phyloP scores from a whole-genome alignment of 352 stramenopile genomes.

The Phytopythium ostracodes region DNA sequence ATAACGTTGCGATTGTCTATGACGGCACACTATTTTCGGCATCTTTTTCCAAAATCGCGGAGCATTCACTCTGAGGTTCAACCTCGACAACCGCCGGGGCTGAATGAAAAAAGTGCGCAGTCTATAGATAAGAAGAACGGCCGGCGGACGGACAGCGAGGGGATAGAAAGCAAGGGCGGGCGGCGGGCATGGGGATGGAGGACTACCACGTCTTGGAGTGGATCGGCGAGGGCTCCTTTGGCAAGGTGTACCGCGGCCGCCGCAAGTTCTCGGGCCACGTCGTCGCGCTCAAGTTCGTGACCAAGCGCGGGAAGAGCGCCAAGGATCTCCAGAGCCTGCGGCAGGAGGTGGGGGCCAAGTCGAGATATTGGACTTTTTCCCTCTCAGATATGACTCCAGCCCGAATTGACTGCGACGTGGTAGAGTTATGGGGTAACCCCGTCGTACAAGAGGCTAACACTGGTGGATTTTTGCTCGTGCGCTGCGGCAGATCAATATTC shows the following conservation, averaged over 20 bases:
- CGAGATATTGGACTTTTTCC: no score
- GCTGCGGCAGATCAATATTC: slow-evolving; percentile 81
- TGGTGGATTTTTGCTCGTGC: no score
- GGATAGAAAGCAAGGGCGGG: neutral
- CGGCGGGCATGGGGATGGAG: slow-evolving; percentile 44
- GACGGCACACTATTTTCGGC: neutral
- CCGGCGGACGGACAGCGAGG: neutral
- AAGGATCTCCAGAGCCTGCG: slow-evolving; percentile 89
- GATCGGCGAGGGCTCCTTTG: slow-evolving; percentile 90
- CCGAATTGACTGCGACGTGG: no score
- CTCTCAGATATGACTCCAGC: no score
- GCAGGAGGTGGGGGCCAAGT: slow-evolving; percentile 64
- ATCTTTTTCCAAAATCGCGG: neutral
- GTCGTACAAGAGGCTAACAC: neutral
- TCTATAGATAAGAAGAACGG: neutral
- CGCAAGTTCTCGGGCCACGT: slow-evolving; percentile 87
- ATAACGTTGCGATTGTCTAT: no score
- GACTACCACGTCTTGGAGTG: slow-evolving; percentile 93
- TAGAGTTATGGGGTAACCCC: no score
- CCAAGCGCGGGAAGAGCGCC: slow-evolving; percentile 90
- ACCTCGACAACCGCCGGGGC: neutral
- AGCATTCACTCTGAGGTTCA: no score
- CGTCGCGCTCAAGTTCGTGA: slow-evolving; percentile 93
- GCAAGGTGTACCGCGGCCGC: slow-evolving; percentile 79
- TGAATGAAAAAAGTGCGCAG: no score